These are phyloP conservation scores for Ramaria sp. DNA, from an alignment of 768 basidiomycete genomes.

Conservation along the genomic window DNA sequence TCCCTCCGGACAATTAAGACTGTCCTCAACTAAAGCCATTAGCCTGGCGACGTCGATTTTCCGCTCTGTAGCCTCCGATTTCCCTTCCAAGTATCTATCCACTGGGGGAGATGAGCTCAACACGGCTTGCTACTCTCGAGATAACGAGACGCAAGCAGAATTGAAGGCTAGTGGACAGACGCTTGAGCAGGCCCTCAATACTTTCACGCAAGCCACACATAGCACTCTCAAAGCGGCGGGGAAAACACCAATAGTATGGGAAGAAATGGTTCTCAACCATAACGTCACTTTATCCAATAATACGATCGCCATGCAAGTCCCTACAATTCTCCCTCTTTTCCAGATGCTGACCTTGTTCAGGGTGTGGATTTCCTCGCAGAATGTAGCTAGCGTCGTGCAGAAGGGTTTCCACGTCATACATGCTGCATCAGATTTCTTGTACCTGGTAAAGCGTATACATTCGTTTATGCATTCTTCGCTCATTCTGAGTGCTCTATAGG, in stretches of 20 bases:
- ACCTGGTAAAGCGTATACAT: constrained; percentile 15
- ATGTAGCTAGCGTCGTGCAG: constrained; percentile 18
- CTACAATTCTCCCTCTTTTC: not conserved
- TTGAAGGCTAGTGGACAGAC: constrained; percentile 15
- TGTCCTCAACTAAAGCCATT: constrained; percentile 15
- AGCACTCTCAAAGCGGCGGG: constrained; percentile 12
- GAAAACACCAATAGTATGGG: constrained; percentile 29
- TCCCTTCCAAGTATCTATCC: constrained; percentile 19
- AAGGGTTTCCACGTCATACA: constrained; percentile 23
- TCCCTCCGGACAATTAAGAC: constrained; percentile 27
- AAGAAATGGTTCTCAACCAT: constrained; percentile 26
- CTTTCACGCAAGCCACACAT: constrained; percentile 20
- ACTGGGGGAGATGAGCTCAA: constrained; percentile 30
- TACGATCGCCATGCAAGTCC: constrained; percentile 14
- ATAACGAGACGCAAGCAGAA: constrained; percentile 13
- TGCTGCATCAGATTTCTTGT: constrained; percentile 26
- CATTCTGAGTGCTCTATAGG: constrained; percentile 3
- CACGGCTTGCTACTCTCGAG: constrained; percentile 19
- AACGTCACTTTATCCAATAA: constrained; percentile 12
- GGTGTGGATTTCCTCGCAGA: constrained; percentile 20
- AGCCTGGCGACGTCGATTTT: constrained; percentile 17
- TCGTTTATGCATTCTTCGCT: not conserved
- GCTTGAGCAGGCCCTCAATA: constrained; percentile 20
- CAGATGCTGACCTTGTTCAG: constrained; percentile 3
- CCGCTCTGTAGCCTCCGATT: constrained; percentile 6